Percentiles rank a stretch among this genome's conserved stretches.
Evolutionary conservation across 371 early-diverging fungal species (phyloP).

Genomic region (Haplosporangium sp.): DNA sequence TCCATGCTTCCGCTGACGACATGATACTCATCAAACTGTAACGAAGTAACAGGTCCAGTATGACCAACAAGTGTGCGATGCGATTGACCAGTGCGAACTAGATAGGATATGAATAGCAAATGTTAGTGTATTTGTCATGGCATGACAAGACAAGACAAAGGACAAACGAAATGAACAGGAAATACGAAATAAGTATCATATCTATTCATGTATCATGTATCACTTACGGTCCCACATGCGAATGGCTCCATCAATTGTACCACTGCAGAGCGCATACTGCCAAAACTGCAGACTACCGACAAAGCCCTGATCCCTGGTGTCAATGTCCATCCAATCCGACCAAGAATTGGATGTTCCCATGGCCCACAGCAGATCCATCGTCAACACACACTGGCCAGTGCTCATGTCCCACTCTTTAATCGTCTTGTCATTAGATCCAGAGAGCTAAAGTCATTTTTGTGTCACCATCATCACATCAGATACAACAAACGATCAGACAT

Average conservation of each 20-base stretch:
- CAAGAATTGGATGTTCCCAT: slow-evolving; percentile 51
- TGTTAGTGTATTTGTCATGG: background rate
- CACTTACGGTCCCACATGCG: slow-evolving; percentile 89
- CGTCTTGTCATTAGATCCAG: slow-evolving; percentile 91
- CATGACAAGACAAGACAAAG: background rate
- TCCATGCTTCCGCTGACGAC: slow-evolving; percentile 87
- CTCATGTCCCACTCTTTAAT: slow-evolving; percentile 91
- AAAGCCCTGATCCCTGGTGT: slow-evolving; percentile 59
- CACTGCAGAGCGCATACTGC: slow-evolving; percentile 85
- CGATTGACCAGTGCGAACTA: slow-evolving; percentile 82
- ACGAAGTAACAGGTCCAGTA: slow-evolving; percentile 72
- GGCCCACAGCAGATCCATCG: slow-evolving; percentile 79
- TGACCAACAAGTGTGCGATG: slow-evolving; percentile 83
- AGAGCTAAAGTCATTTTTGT: slow-evolving; percentile 56
- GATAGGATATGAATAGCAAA: background rate
- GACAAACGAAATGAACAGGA: no score
- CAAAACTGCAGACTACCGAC: slow-evolving; percentile 84
- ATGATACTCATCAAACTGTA: slow-evolving; percentile 83
- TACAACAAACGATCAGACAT: no score
- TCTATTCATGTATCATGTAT: no score
- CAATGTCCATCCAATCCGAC: slow-evolving; percentile 45
- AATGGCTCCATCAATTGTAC: slow-evolving; percentile 87
- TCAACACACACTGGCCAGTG: slow-evolving; percentile 75
- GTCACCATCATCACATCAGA: no score
- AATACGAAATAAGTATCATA: background rate